Evolutionary conservation across 163 green algal genomes (phyloP), one percentile per base, ranked within the genome.

Genomic region (Botryococcus braunii): DNA sequence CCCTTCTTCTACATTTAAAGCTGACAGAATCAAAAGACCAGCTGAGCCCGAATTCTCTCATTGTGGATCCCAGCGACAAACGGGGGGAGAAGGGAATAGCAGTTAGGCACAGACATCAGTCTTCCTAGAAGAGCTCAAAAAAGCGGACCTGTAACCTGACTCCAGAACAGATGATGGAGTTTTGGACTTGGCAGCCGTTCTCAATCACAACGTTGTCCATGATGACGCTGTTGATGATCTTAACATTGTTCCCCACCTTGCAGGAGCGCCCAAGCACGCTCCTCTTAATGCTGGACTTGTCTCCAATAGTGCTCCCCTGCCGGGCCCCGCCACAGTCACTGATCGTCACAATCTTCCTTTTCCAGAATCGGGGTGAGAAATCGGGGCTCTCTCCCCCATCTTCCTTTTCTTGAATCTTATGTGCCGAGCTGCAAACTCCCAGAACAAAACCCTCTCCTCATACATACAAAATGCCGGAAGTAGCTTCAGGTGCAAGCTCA

Each of bases 201-300:
- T 73, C 85, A 7, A 95, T 52, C 6, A 69, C 69, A n/a, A 91
- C 84, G 40, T 74, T 69, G 66, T 92, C 85, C 77, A 92, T 87
- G 7, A 96, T 66, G 47, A 97, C 86, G 34, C 75, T 83, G 78
- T 95, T 96, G 40, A 89, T 82, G 13, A 98, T 85, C 59, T 78
- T 82, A 17, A 66, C 59, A 25, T 48, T 48, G 59, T 38, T 66
- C 37, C 59, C 59, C 2, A 66, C 27, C 59, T 66, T 66, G 59
- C 59, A 66, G 37, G 49, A 46, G 59, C 25, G 27, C 27, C 59
- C 59, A 36, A 66, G 36, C 36, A 66, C 59, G 36, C 59, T 66
- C 37, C 59, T 36, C 59, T 66, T 66, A 2, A 66, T 48, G 59
- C 8, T 35, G 59, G 37, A 66, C 35, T 66, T 66, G 36, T 66